Conservation (phyloP, 805 yeast species). For the Hanseniaspora guilliermondii region DNA sequence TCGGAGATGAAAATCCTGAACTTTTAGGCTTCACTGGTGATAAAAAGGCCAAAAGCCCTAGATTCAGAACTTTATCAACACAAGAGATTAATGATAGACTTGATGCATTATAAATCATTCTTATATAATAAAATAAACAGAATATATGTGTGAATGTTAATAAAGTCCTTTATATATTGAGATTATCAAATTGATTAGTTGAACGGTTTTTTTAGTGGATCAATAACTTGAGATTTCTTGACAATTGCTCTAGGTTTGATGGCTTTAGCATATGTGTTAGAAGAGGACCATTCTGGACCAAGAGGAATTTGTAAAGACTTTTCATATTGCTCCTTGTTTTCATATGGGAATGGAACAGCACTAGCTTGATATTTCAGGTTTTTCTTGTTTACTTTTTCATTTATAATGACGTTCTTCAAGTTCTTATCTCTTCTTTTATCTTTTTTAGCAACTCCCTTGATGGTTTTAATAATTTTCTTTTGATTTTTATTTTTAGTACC, state of each 20-base stretch:
- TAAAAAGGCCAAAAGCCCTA: slow-evolving; percentile 64
- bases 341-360: slow-evolving; percentile 91
- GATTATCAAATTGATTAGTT: slow-evolving; percentile 28
- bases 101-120: slow-evolving; percentile 56
- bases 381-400: slow-evolving; percentile 76
- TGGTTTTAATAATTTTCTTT: slow-evolving; percentile 53
- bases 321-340: slow-evolving; percentile 87
- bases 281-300: slow-evolving; percentile 92
- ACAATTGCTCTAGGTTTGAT: slow-evolving; percentile 81
- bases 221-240: slow-evolving; percentile 79
- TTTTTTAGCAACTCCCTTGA: slow-evolving; percentile 61
- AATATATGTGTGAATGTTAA: neutral
- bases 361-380: slow-evolving; percentile 72
- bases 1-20: slow-evolving; percentile 72
- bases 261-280: slow-evolving; percentile 71
- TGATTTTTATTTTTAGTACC: slow-evolving; percentile 34
- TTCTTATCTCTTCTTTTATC: slow-evolving; percentile 69
- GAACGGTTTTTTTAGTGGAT: slow-evolving; percentile 82
- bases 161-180: neutral
- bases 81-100: slow-evolving; percentile 94
- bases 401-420: slow-evolving; percentile 71
- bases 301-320: slow-evolving; percentile 88
- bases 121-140: neutral
- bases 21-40: slow-evolving; percentile 80
- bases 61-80: slow-evolving; percentile 69